Evolutionary conservation across 805 yeast genomes (phyloP), one percentile per base, ranked within the genome.

Genomic region (Cyberlindnera galapagoensis): DNA sequence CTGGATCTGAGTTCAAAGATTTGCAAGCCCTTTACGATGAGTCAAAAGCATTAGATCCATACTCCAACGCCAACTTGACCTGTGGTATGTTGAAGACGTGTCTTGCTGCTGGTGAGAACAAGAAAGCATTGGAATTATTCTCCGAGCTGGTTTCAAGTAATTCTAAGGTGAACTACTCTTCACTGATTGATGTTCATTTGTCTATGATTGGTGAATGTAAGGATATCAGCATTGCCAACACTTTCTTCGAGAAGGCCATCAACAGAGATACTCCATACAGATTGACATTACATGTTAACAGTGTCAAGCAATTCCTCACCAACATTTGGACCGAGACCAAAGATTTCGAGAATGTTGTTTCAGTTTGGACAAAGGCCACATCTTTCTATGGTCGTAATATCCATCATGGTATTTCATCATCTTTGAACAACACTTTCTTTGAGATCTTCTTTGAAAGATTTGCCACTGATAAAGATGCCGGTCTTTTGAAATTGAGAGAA

Each of bases 1-100:
- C 69, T 31, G 78, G 81, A 31, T 70, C 79, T 33, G 70, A 60
- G 9, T 80, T 77, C 47, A 73, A 71, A 23, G 85, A 80, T 46
- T 62, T 80, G 34, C 67, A 74, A 52, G 54, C 62, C 18, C 62
- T 82, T 43, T 81, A 67, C 51, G 69, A 71, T 21, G 60, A 60
- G 38, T 60, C 69, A 3, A 58, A 59, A 12, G 47, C 57, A 4
- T n/a, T 31, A 10, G 46, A 52, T 41, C 42, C 47, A 21, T 26
- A 16, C 17, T 18, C 34, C 2, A 63, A 65, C 34, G 57, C 59
- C 24, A 73, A 74, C 32, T 65, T 84, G 35, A 67, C 74, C 30
- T 74, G 74, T 27, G 81, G 88, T 31, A 76, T 84, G 74, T 81
- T 86, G 35, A 71, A 80, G 52, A 80, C 83, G 16, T 74, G 86